Base-by-base conservation (phyloP, 768 basidiomycete genomes). In the Collybia sp. region DNA sequence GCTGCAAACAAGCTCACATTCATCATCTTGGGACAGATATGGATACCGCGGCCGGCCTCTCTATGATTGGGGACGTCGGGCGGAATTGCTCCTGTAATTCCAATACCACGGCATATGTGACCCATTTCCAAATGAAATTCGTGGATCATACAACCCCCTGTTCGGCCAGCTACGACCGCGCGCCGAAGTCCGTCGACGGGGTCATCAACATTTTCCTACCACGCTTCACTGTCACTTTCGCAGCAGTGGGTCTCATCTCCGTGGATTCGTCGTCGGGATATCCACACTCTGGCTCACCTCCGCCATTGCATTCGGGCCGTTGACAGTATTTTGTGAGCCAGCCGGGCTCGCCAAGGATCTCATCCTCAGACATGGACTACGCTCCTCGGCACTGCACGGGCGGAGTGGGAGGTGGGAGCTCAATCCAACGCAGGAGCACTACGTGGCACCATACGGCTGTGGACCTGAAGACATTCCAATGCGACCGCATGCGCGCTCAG, bases 401-500 rank as follows among this genome's bases (percentile, higher is more conserved):
- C 34, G 52, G 53, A 16, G 55, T 25, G 48, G 53, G 12, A 43
- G 54, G 18, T 32, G 39, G 2, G 42, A 54, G 10, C 52, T 75
- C 71, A 85, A 73, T 45, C 59, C 69, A 0, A 31, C 79, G 6
- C 77, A 83, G 49, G 66, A 76, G 43, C 83, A 87, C 55, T 90
- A 85, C 48, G 78, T 77, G 16, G 75, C 72, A 0, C 85, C 93
- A 8, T 99, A 97, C 62, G 68, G 65, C 77, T 2, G 51, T 71
- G 4, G 90, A 94, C 58, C 68, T 97, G 30, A 79, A 79, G 57
- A 95, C 90, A 10, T 99, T 93, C 71, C 96, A 98, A 64, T 93
- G 93, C 61, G 96, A 99, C n/a, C 82, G 86, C n/a, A 85, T 98
- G 34, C 76, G 92, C 86, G 0, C 65, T 98, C 31, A 79, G 82